Percentiles rank a stretch among this genome's conserved stretches.
Conservation (phyloP, 441 rosid genomes). For the Gossypium laxum region DNA sequence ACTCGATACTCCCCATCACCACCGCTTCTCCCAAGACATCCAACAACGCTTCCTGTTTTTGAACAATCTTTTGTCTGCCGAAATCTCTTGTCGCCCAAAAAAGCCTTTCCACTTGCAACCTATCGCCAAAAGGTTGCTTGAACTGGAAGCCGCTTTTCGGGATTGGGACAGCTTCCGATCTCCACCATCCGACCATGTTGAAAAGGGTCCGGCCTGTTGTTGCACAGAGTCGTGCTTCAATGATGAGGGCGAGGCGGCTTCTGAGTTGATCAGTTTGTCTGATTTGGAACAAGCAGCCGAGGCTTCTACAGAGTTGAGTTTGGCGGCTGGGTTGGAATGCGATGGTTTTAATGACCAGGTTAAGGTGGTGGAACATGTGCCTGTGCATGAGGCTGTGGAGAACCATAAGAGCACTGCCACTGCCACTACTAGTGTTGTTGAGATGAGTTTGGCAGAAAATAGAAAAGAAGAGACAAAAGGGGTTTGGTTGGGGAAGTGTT, state of each 20-base stretch:
- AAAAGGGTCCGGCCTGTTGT: conserved; percentile 27
- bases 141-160: conserved; percentile 23
- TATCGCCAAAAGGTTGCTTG: conserved; percentile 19
- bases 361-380: neutral
- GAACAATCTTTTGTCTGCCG: conserved; percentile 40
- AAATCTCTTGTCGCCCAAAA: conserved; percentile 29
- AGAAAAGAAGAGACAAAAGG: neutral
- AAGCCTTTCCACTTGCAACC: conserved; percentile 27
- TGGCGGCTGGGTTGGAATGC: neutral
- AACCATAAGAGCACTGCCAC: neutral
- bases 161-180: conserved; percentile 21
- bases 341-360: neutral
- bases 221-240: conserved; percentile 31
- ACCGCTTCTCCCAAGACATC: conserved; percentile 24
- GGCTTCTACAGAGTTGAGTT: neutral
- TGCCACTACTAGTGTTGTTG: too few species aligned
- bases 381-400: neutral
- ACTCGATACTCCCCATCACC: conserved; percentile 10
- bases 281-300: conserved; percentile 8
- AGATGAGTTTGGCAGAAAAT: neutral
- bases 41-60: conserved; percentile 34
- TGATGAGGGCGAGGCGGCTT: conserved; percentile 15
- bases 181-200: neutral
- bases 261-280: neutral
- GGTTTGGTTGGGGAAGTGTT: conserved; percentile 4